Evolutionary conservation across 2,329 filamentous ascomycete genomes (phyloP), one percentile per base, ranked within the genome.

Genomic region (Sarocladium brachiariae): DNA sequence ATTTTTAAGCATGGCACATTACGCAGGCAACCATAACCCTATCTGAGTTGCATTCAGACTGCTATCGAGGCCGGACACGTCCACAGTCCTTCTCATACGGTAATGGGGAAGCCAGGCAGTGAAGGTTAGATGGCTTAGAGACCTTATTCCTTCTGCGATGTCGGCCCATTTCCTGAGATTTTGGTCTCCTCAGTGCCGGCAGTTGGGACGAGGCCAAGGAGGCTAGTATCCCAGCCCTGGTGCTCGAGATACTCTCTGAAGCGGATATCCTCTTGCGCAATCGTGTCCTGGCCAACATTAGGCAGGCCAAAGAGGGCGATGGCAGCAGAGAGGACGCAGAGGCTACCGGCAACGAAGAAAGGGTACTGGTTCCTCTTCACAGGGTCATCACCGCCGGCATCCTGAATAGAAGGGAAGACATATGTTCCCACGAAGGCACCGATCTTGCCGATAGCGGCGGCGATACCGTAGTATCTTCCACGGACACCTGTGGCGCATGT

Each of bases 401-500:
- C 77, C 48, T 81, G 74, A 51, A 90, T 85, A 53, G 89, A 79
- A 0, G 86, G 84, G 61, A 93, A 89, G 11, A 93, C 83, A 59
- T 87, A 91, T 1, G 86, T 89, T 9, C 91, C 91, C 8, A 95
- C 81, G 58, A 96, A 96, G 2, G 89, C 91, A 47, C 85, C 85
- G 33, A 90, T 78, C 67, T 90, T 91, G 54, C 87, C 87, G 2
- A 82, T 60, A 0, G 86, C 86, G 0, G 87, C 86, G 0, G 86
- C 86, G 39, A 88, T 76, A 4, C 84, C 82, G 58, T 86, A 85
- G 67, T 85, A 86, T 38, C 73, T 74, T 2, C 90, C 91, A 34
- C 90, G 80, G n/a, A 96, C 84, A 16, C 87, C 86, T 4, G 91
- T 96, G 0, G 91, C 89, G 59, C 84, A 90, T 2, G 88, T 91